Conservation (phyloP, 768 basidiomycete genomes). For the Boletus tomentosulus region DNA sequence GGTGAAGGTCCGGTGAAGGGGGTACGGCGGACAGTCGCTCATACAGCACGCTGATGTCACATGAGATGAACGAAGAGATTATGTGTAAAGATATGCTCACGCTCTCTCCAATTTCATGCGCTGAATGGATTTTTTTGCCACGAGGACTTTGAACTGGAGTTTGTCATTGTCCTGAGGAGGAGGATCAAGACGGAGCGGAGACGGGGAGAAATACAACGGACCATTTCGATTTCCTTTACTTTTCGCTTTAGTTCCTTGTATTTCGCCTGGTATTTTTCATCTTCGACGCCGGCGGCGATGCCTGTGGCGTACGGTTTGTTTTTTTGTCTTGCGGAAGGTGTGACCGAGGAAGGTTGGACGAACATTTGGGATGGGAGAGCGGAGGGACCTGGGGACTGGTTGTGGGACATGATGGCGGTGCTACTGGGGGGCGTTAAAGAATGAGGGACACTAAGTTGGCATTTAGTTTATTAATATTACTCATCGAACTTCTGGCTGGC, state of each 20-base stretch:
- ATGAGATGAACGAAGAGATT: conserved; percentile 25
- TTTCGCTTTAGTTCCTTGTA: conserved; percentile 87
- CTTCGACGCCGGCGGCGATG: conserved; percentile 76
- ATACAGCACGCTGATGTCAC: conserved; percentile 58
- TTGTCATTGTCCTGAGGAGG: conserved; percentile 77
- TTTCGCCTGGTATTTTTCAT: conserved; percentile 82
- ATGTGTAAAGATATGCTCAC: conserved; percentile 45
- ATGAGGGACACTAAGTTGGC: conserved; percentile 24
- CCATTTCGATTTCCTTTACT: conserved; percentile 81
- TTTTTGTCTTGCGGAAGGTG: conserved; percentile 43
- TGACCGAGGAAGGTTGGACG: conserved; percentile 23
- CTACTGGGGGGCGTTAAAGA: conserved; percentile 32
- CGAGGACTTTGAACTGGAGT: conserved; percentile 73
- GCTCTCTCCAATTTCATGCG: conserved; percentile 86
- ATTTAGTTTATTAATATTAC: conserved; percentile 25
- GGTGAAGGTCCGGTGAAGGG: conserved; percentile 49
- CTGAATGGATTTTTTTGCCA: conserved; percentile 78
- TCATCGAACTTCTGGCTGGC: conserved; percentile 21
- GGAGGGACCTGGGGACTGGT: conserved; percentile 51
- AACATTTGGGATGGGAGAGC: conserved; percentile 40
- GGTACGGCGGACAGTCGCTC: conserved; percentile 66
- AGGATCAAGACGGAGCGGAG: conserved; percentile 2
- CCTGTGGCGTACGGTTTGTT: conserved; percentile 48
- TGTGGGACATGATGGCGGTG: conserved; percentile 63
- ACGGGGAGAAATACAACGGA: conserved; percentile 35